A percentile compares a stretch with the other conserved stretches of the same genome.
Evolutionary conservation across 2,329 filamentous ascomycete genomes (phyloP).

Genomic region (Rhynchosporium secalis): DNA sequence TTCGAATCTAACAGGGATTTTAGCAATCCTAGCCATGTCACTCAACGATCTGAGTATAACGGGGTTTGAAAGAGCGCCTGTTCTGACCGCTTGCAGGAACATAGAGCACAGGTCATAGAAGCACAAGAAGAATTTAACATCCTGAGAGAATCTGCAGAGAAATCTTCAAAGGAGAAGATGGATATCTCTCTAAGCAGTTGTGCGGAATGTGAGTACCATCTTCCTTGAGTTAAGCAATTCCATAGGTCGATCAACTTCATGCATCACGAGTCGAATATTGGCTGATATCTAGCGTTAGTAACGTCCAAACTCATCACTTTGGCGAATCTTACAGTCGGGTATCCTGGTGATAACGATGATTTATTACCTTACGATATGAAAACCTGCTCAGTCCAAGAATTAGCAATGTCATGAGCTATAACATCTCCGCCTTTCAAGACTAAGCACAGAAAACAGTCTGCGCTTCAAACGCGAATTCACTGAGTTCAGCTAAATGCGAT

Average conservation of each 20-base stretch:
- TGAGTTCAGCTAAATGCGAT: background rate
- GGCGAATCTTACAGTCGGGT: conserved; percentile 12
- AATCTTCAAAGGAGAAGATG: conserved; percentile 14
- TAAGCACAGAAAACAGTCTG: too few relatives aligned
- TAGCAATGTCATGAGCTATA: background rate
- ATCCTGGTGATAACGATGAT: background rate
- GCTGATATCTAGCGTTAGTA: conserved; percentile 3
- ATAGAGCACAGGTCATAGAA: conserved; percentile 17
- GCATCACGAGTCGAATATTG: conserved; percentile 4
- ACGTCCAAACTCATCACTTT: conserved; percentile 15
- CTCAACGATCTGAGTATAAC: background rate
- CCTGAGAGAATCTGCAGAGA: conserved; percentile 13
- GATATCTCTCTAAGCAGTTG: conserved; percentile 13
- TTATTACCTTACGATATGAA: background rate
- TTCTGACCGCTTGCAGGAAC: conserved; percentile 10
- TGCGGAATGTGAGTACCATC: conserved; percentile 20
- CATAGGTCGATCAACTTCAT: conserved; percentile 13
- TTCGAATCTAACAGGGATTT: conserved; percentile 11
- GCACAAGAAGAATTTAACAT: conserved; percentile 20
- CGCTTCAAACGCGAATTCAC: background rate
- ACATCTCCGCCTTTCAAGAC: background rate
- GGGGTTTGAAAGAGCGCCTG: too few relatives aligned
- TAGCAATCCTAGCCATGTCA: background rate
- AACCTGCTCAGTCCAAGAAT: background rate
- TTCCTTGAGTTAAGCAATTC: conserved; percentile 21